Evolutionary conservation across 192 early-diverging fungal genomes (phyloP).

Genomic region (Gryganskiella cystojenkinii): DNA sequence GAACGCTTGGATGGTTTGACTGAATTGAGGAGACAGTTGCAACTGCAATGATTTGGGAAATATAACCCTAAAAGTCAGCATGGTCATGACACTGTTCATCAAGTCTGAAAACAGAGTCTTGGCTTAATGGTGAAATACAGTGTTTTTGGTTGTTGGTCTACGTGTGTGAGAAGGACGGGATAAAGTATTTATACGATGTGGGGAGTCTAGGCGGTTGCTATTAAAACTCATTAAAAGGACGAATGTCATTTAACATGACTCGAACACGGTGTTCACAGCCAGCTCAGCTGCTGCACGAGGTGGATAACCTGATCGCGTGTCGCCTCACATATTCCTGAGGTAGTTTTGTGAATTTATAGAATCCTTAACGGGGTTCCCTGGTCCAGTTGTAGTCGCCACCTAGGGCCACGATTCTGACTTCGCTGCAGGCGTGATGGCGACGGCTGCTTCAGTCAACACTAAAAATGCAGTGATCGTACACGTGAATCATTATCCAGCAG

Average conservation of each 20-base stretch:
- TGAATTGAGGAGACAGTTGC: too few species aligned
- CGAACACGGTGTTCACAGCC: conserved; percentile 88
- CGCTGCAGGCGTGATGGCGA: conserved; percentile 84
- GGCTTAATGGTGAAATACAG: too few species aligned
- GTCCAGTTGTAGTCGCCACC: conserved; percentile 83
- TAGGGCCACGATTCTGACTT: conserved; percentile 75
- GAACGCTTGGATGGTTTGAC: too few species aligned
- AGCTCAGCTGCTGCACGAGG: conserved; percentile 82
- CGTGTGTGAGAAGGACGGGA: too few species aligned
- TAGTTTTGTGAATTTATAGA: conserved; percentile 78
- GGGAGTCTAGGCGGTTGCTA: too few species aligned
- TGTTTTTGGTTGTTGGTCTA: too few species aligned
- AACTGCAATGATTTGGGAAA: too few species aligned
- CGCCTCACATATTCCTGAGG: conserved; percentile 90
- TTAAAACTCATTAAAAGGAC: conserved; percentile 96
- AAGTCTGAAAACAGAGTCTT: too few species aligned
- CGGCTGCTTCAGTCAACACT: conserved; percentile 79
- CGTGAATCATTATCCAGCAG: conserved; percentile 90
- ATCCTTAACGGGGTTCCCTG: conserved; percentile 72
- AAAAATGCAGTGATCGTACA: conserved; percentile 81
- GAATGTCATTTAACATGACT: conserved; percentile 94
- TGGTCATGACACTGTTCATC: too few species aligned
- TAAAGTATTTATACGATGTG: too few species aligned
- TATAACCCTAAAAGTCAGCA: too few species aligned
- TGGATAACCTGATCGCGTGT: conserved; percentile 82